phyloP scores from a whole-genome alignment of 257 asterid genomes.

The Ligustrum vulgare region DNA sequence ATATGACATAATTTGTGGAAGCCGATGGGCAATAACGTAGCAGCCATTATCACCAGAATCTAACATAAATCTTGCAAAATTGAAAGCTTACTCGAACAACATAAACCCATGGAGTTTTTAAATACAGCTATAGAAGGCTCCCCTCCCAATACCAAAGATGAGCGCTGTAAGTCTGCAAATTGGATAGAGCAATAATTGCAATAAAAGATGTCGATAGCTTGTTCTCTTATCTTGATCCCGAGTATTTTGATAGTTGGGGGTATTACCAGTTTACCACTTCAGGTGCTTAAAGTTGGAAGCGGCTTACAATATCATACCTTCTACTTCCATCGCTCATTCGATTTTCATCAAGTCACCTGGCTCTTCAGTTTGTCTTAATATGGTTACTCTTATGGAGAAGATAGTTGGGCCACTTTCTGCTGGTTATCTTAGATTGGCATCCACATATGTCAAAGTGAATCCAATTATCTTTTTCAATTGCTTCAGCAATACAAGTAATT shows the following conservation, averaged over 20 bases:
- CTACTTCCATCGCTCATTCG: constrained; percentile 53
- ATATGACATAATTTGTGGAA: constrained; percentile 64
- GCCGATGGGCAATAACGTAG: constrained; percentile 87
- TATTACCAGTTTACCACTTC: constrained; percentile 59
- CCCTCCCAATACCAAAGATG: constrained; percentile 90
- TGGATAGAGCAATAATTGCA: constrained; percentile 99
- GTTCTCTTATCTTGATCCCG: constrained; percentile 86
- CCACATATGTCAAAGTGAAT: constrained; percentile 63
- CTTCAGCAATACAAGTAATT: constrained; percentile 47
- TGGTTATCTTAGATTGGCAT: constrained; percentile 73
- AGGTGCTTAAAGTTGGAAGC: constrained; percentile 81
- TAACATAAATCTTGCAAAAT: constrained; percentile 98
- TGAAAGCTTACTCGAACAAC: constrained; percentile 96
- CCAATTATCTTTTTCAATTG: constrained; percentile 79
- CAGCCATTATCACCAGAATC: constrained; percentile 85
- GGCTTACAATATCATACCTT: constrained; percentile 82
- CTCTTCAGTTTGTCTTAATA: constrained; percentile 56
- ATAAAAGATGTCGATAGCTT: constrained; percentile 87
- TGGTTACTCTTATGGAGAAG: constrained; percentile 90
- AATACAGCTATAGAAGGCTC: constrained; percentile 97
- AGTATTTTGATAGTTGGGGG: constrained; percentile 80
- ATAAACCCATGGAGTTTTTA: constrained; percentile 93
- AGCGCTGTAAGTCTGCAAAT: constrained; percentile 97
- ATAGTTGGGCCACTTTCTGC: constrained; percentile 68
- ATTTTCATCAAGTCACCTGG: constrained; percentile 43